phyloP scores from a whole-genome alignment of 2,329 filamentous ascomycete species.

The Pseudomassariella vexata region DNA sequence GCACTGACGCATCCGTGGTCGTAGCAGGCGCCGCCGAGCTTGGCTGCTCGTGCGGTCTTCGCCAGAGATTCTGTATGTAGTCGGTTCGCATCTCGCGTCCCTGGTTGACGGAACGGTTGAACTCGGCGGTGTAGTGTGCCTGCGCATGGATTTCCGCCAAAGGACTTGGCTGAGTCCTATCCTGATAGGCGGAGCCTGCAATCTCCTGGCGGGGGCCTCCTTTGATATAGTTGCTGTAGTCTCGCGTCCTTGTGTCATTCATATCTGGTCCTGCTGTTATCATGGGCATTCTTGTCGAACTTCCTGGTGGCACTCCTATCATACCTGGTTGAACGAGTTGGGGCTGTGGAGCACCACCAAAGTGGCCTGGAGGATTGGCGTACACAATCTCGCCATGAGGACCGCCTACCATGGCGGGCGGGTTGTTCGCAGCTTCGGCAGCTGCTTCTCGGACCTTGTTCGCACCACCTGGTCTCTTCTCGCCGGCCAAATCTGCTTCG shows the following conservation, averaged over 20 bases:
- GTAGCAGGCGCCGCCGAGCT: slow-evolving; percentile 40
- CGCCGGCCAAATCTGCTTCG: slow-evolving; percentile 89
- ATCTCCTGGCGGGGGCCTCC: slow-evolving; percentile 86
- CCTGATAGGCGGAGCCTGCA: slow-evolving; percentile 80
- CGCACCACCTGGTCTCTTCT: slow-evolving; percentile 91
- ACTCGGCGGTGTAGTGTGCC: slow-evolving; percentile 83
- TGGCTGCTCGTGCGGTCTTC: slow-evolving; percentile 74
- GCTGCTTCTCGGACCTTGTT: slow-evolving; percentile 82
- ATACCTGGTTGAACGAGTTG: slow-evolving; percentile 69
- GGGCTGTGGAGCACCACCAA: slow-evolving; percentile 61
- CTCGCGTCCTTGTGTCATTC: slow-evolving; percentile 69
- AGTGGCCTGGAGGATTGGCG: slow-evolving; percentile 63
- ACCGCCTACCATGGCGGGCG: slow-evolving; percentile 49
- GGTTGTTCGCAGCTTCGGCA: slow-evolving; percentile 61
- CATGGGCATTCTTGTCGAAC: slow-evolving; percentile 70
- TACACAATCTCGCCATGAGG: slow-evolving; percentile 86
- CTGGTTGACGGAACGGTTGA: slow-evolving; percentile 77
- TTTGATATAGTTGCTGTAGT: slow-evolving; percentile 73
- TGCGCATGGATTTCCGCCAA: slow-evolving; percentile 78
- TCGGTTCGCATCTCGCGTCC: slow-evolving; percentile 74
- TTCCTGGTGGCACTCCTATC: slow-evolving; percentile 57
- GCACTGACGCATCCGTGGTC: slow-evolving; percentile 35
- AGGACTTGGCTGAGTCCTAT: slow-evolving; percentile 71
- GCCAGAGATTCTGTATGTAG: slow-evolving; percentile 78
- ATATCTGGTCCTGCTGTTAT: slow-evolving; percentile 77